These are phyloP conservation scores for Verbascum thapsus DNA, from an alignment of 257 asterid species.

Conservation along the genomic window DNA sequence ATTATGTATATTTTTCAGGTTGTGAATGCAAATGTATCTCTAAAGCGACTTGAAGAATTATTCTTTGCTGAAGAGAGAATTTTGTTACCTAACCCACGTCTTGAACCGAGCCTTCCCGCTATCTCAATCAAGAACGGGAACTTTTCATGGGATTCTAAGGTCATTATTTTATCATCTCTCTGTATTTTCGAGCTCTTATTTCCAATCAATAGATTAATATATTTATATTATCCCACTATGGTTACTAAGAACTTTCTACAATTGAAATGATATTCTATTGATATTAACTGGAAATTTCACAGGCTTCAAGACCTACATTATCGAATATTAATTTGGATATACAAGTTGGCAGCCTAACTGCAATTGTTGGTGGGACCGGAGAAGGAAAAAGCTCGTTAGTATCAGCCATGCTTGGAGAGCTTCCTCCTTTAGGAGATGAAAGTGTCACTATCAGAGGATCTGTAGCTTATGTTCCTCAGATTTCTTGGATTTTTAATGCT, in stretches of 20 bases:
- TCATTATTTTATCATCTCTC: conserved; percentile 28
- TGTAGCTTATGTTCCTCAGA: conserved; percentile 90
- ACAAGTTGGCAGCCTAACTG: conserved; percentile 80
- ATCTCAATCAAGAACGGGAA: conserved; percentile 69
- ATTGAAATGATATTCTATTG: conserved; percentile 11
- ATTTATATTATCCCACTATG: conserved; percentile 13
- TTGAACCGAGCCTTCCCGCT: conserved; percentile 67
- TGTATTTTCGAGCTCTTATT: not conserved
- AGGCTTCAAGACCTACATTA: conserved; percentile 74
- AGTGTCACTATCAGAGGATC: conserved; percentile 74
- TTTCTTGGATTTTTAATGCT: conserved; percentile 96
- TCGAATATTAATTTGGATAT: conserved; percentile 73
- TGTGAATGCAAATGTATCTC: conserved; percentile 83
- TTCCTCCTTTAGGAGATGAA: conserved; percentile 73
- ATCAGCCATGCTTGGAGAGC: too few species aligned
- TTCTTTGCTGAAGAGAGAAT: conserved; percentile 80
- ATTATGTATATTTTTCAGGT: conserved; percentile 49
- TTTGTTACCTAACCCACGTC: conserved; percentile 77
- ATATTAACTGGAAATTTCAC: conserved; percentile 27
- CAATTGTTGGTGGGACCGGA: conserved; percentile 93
- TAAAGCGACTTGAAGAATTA: conserved; percentile 81
- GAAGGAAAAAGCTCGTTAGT: conserved; percentile 94
- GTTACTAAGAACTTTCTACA: conserved; percentile 12
- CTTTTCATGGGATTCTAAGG: conserved; percentile 90
- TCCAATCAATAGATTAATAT: not conserved